phyloP scores from a whole-genome alignment of 352 stramenopile genomes.

The Globisporangium lucens region DNA sequence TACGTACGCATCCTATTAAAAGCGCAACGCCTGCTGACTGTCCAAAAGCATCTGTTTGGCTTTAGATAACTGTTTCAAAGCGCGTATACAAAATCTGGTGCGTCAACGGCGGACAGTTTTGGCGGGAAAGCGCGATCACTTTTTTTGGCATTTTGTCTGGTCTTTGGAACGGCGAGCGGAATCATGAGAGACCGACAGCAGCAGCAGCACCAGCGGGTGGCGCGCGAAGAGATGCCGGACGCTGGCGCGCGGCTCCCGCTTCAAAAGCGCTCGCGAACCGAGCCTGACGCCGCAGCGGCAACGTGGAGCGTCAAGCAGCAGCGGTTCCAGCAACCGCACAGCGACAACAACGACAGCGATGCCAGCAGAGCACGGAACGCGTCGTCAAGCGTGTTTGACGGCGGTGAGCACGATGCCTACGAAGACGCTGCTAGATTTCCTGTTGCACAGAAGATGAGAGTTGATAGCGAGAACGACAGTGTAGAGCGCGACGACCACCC shows the following conservation, averaged over 20 bases:
- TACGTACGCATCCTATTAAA: no score
- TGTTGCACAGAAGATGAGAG: background rate
- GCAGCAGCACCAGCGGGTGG: background rate
- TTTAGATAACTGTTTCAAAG: background rate
- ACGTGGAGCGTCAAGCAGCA: constrained; percentile 2
- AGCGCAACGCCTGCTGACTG: no score
- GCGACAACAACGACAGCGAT: background rate
- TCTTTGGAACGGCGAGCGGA: background rate
- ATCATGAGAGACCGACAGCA: background rate
- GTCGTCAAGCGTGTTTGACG: background rate
- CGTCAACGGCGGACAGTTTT: background rate
- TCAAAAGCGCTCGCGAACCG: background rate
- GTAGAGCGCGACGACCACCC: background rate
- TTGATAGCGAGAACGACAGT: background rate
- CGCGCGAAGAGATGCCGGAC: constrained; percentile 6
- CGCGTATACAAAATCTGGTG: background rate
- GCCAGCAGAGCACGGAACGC: background rate
- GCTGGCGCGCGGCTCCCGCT: constrained; percentile 2
- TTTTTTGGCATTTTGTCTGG: background rate
- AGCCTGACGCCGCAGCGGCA: background rate
- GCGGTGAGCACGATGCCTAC: background rate
- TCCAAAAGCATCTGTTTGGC: background rate
- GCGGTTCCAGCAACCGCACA: background rate
- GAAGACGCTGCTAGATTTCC: background rate
- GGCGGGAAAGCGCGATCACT: background rate